Percentiles rank a stretch among this genome's conserved stretches.
Evolutionary conservation across 768 basidiomycete genomes (phyloP).

Genomic region (Gloeophyllum trabeum): DNA sequence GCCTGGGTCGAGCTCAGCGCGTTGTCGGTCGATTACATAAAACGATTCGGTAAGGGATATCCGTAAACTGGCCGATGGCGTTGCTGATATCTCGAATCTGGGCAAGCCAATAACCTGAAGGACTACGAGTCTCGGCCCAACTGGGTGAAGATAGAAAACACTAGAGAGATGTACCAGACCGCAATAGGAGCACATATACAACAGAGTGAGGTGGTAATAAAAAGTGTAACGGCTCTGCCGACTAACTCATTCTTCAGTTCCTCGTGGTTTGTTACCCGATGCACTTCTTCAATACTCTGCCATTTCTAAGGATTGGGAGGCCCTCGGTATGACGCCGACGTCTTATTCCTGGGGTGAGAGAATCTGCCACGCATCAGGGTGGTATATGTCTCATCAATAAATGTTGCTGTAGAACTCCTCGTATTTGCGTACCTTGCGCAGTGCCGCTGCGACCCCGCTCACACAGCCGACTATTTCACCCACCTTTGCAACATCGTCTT

Average conservation of each 20-base stretch:
- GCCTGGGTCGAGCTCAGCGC: slow-evolving; percentile 72
- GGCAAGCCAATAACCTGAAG: slow-evolving; percentile 35
- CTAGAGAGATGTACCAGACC: slow-evolving; percentile 59
- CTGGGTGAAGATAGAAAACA: slow-evolving; percentile 44
- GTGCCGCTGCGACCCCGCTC: slow-evolving; percentile 65
- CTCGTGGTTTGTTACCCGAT: slow-evolving; percentile 37
- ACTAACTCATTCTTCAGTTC: slow-evolving; percentile 26
- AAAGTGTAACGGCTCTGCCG: neutral
- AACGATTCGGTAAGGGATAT: slow-evolving; percentile 26
- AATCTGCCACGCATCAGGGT: too few species aligned
- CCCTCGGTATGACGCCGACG: slow-evolving; percentile 55
- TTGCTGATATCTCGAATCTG: neutral
- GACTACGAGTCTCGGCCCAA: slow-evolving; percentile 26
- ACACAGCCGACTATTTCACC: slow-evolving; percentile 55
- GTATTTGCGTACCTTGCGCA: slow-evolving; percentile 74
- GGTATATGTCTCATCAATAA: too few species aligned
- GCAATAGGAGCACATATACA: slow-evolving; percentile 69
- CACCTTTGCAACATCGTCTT: slow-evolving; percentile 40
- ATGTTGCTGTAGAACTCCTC: slow-evolving; percentile 43
- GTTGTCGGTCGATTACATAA: slow-evolving; percentile 51
- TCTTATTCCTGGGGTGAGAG: slow-evolving; percentile 58
- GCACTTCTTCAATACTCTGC: slow-evolving; percentile 28
- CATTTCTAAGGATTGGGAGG: slow-evolving; percentile 27
- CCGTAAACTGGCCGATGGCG: slow-evolving; percentile 4
- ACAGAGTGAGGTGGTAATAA: slow-evolving; percentile 41